Conservation (phyloP, 495 filamentous ascomycete species). For the Melanomma pulvis-pyrius region DNA sequence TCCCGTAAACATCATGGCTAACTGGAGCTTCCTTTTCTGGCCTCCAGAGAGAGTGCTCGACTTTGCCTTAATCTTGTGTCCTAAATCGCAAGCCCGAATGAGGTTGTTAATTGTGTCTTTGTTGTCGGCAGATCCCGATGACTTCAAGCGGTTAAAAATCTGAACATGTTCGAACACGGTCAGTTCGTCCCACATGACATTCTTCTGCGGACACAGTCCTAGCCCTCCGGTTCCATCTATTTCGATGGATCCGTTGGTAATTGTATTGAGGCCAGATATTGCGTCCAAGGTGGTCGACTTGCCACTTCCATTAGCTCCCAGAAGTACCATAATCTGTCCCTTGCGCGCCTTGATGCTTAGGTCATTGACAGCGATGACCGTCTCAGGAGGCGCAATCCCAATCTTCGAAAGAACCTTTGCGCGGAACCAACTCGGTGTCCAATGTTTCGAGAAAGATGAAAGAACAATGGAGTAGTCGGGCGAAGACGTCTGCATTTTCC, state of each 20-base stretch:
- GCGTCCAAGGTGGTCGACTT: slow-evolving; percentile 87
- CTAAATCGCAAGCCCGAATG: slow-evolving; percentile 69
- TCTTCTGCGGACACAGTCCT: slow-evolving; percentile 79
- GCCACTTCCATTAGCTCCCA: slow-evolving; percentile 85
- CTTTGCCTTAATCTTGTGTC: slow-evolving; percentile 69
- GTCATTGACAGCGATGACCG: slow-evolving; percentile 72
- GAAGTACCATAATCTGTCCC: slow-evolving; percentile 79
- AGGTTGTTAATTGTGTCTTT: slow-evolving; percentile 62
- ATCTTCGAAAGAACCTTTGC: slow-evolving; percentile 52
- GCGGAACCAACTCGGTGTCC: slow-evolving; percentile 65
- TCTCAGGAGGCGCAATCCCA: slow-evolving; percentile 54
- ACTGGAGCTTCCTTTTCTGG: slow-evolving; percentile 85
- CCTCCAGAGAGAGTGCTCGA: slow-evolving; percentile 79
- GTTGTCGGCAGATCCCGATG: slow-evolving; percentile 46
- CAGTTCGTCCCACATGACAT: slow-evolving; percentile 88
- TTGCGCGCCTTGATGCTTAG: slow-evolving; percentile 68
- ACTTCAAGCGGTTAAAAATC: slow-evolving; percentile 81
- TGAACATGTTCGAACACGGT: slow-evolving; percentile 81
- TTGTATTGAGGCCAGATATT: slow-evolving; percentile 75
- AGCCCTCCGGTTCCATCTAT: slow-evolving; percentile 74
- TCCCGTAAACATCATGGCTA: slow-evolving; percentile 91
- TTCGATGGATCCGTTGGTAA: slow-evolving; percentile 73
- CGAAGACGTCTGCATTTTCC: slow-evolving; percentile 46
- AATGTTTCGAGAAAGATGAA: slow-evolving; percentile 71
- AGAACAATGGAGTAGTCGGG: slow-evolving; percentile 57